Percentiles rank a stretch among this genome's conserved stretches.
These are phyloP conservation scores for Russula ochroleuca DNA, from an alignment of 768 basidiomycete species.

Conservation along the genomic window DNA sequence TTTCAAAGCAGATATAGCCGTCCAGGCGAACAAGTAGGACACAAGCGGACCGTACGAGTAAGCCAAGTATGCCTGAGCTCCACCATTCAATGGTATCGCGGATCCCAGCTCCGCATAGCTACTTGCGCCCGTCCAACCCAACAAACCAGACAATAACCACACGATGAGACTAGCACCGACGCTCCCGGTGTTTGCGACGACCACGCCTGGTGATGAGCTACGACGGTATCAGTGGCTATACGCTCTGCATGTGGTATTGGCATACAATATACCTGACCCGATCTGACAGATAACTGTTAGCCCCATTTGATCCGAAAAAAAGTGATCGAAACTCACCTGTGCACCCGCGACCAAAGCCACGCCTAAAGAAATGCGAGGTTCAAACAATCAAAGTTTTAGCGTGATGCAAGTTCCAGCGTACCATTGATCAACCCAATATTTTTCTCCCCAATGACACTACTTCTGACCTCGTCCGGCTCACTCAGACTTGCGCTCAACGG, in stretches of 20 bases:
- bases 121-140: constrained; percentile 95
- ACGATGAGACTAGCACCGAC: constrained; percentile 86
- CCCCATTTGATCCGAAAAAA: constrained; percentile 4
- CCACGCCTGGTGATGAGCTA: constrained; percentile 89
- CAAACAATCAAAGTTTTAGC: not conserved
- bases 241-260: constrained; percentile 12
- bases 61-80: constrained; percentile 75
- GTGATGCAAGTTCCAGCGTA: constrained; percentile 28
- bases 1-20: constrained; percentile 82
- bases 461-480: constrained; percentile 52
- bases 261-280: constrained; percentile 92
- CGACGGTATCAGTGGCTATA: constrained; percentile 1
- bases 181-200: constrained; percentile 82
- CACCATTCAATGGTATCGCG: constrained; percentile 71
- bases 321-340: constrained; percentile 48
- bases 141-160: constrained; percentile 77
- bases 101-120: constrained; percentile 91
- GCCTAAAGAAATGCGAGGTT: constrained; percentile 42
- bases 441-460: constrained; percentile 55
- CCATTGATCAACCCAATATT: constrained; percentile 75
- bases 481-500: constrained; percentile 75
- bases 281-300: constrained; percentile 43
- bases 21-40: constrained; percentile 94
- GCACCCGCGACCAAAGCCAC: constrained; percentile 79
- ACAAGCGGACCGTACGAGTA: constrained; percentile 84